Evolutionary conservation across 2,329 filamentous ascomycete species (phyloP).

Genomic region (Drechslerella coelobrocha): DNA sequence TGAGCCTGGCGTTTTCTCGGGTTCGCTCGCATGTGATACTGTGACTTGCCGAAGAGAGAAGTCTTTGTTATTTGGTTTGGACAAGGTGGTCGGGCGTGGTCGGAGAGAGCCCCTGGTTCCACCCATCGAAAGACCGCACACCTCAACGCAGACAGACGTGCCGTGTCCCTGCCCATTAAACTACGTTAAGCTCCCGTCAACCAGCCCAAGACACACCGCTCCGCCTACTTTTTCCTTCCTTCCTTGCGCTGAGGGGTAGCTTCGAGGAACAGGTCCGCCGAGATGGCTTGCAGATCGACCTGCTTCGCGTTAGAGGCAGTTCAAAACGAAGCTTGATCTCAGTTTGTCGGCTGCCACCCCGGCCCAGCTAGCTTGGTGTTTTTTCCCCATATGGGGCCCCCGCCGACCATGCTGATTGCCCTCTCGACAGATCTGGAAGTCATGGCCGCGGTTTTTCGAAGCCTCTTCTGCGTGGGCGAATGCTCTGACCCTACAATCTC

Average conservation of each 20-base stretch:
- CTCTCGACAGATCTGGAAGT: constrained; percentile 47
- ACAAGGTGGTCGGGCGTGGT: constrained; percentile 31
- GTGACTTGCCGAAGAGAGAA: constrained; percentile 44
- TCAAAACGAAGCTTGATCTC: constrained; percentile 38
- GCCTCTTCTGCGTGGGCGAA: not conserved
- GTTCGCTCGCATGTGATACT: constrained; percentile 47
- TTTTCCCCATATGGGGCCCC: constrained; percentile 44
- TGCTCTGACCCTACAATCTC: constrained; percentile 46
- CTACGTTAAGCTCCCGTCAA: too few species aligned
- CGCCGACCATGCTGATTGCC: constrained; percentile 30
- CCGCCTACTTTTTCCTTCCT: constrained; percentile 19
- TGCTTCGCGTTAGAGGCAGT: constrained; percentile 23
- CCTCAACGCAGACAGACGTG: too few species aligned
- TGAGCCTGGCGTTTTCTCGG: not conserved
- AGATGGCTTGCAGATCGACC: constrained; percentile 45
- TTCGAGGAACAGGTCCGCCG: too few species aligned
- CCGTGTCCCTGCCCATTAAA: too few species aligned
- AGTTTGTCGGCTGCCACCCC: not conserved
- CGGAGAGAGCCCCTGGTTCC: constrained; percentile 32
- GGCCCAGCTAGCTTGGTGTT: constrained; percentile 14
- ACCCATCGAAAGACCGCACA: constrained; percentile 24
- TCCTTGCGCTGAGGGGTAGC: too few species aligned
- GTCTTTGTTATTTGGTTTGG: constrained; percentile 8
- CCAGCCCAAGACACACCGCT: constrained; percentile 31
- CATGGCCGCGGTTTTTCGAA: constrained; percentile 35